Base-by-base conservation (phyloP, 1,139 yeast species). In the Hansenula sp. region DNA sequence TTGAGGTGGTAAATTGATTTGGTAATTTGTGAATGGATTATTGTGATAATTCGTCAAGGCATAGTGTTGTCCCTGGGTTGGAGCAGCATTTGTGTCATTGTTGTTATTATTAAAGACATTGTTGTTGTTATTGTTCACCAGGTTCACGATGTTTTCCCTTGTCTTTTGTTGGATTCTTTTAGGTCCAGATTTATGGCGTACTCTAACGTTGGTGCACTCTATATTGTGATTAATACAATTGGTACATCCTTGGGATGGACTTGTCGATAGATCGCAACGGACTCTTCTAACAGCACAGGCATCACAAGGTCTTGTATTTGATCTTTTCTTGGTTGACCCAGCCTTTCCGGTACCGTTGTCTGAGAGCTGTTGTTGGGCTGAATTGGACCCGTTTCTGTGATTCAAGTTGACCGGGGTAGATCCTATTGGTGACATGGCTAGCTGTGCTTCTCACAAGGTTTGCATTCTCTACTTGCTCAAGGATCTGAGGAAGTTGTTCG, bases 201-300 rank as follows among this genome's bases (percentile, higher is more conserved):
- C 41, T 41, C 59, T 45, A 8, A 55, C 21, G 41, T 52, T 53
- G 12, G 58, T 55, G 35, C 59, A 55, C 33, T 47, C 41, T 15
- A 55, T 43, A 9, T 47, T 41, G 36, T 55, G 59, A 30, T 50
- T 51, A 6, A 42, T 38, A 38, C 59, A 55, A 42, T 50, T 53
- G 8, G 57, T 40, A 33, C 58, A 54, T 13, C 44, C 33, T 8
- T 48, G 49, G 5, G 44, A 39, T 1, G 48, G 15, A 16, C 39
- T 37, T 13, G 45, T 44, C 11, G 44, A 45, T 4, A 52, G 19
- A 39, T 54, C 55, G 30, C 58, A 54, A 15, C 54, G 48, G 16
- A 54, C 55, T 17, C 57, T 46, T 41, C 58, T 52, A 2, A 53
- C 54, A 10, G 57, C 55, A 44, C 58, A 54, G 12, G 56, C 57